Evolutionary conservation across 805 yeast genomes (phyloP).

Genomic region (Huiozyma naganishii): DNA sequence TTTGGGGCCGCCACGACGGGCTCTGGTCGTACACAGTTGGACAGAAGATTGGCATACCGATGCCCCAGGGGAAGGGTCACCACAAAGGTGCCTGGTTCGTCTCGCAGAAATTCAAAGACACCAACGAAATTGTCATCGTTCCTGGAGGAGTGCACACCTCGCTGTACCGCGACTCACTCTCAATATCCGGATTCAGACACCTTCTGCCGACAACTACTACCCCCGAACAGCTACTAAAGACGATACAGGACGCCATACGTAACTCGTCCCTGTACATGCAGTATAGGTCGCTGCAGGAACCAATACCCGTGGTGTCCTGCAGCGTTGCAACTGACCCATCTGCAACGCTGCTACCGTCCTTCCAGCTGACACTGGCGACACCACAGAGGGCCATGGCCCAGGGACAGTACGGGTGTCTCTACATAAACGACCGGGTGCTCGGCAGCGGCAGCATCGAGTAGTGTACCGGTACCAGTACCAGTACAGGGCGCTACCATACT

Average conservation of each 20-base stretch:
- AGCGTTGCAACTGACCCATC: constrained; percentile 8
- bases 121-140: constrained; percentile 73
- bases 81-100: constrained; percentile 82
- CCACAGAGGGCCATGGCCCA: constrained; percentile 71
- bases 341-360: not conserved
- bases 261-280: constrained; percentile 38
- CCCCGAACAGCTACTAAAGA: too few species aligned
- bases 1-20: constrained; percentile 79
- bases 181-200: not conserved
- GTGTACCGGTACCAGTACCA: not conserved
- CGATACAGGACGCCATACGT: not conserved
- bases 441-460: constrained; percentile 41
- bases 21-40: constrained; percentile 95
- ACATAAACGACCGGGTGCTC: constrained; percentile 51
- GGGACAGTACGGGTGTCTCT: constrained; percentile 77
- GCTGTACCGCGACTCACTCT: constrained; percentile 38
- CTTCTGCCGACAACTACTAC: not conserved
- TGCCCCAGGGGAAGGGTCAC: constrained; percentile 82
- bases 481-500: not conserved
- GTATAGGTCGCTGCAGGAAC: constrained; percentile 62
- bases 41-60: constrained; percentile 55
- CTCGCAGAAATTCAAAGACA: constrained; percentile 49
- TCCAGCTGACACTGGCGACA: constrained; percentile 31
- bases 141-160: constrained; percentile 51
- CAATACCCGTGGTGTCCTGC: constrained; percentile 31